These are phyloP conservation scores for Pholiota microspora DNA, from an alignment of 768 basidiomycete species.

Conservation along the genomic window DNA sequence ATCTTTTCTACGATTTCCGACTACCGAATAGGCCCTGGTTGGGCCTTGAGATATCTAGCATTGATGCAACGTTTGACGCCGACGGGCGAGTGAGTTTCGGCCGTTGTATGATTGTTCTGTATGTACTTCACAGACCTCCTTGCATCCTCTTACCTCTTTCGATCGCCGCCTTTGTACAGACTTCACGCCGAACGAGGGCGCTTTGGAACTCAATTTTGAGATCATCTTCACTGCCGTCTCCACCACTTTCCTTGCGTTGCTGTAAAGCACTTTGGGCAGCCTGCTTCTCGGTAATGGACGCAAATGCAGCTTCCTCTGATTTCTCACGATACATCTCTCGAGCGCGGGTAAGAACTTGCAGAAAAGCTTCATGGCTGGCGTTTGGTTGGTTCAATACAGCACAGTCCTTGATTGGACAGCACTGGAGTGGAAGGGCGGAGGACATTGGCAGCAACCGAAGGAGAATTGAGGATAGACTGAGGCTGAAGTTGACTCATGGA, in stretches of 20 bases:
- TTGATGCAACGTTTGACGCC: no score
- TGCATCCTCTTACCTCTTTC: no score
- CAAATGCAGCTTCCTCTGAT: not conserved
- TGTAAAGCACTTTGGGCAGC: not conserved
- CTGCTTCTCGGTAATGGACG: not conserved
- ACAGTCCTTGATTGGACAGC: not conserved
- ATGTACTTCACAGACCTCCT: no score
- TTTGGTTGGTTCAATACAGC: not conserved
- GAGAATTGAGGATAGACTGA: not conserved
- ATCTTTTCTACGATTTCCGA: no score
- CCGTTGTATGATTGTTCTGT: no score
- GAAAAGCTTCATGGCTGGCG: not conserved
- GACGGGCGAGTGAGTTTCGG: no score
- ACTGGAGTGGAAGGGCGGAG: constrained; percentile 2
- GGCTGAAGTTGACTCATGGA: not conserved
- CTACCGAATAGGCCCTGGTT: no score
- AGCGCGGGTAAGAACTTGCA: not conserved
- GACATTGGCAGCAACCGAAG: not conserved
- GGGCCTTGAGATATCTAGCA: no score
- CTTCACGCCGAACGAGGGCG: no score
- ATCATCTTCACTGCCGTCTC: not conserved
- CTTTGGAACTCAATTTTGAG: no score
- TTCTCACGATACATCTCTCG: not conserved
- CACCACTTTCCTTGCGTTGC: not conserved
- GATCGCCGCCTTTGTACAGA: no score